Evolutionary conservation across 108 stramenopile species (phyloP).

Genomic region (Schizochytrium sp.): DNA sequence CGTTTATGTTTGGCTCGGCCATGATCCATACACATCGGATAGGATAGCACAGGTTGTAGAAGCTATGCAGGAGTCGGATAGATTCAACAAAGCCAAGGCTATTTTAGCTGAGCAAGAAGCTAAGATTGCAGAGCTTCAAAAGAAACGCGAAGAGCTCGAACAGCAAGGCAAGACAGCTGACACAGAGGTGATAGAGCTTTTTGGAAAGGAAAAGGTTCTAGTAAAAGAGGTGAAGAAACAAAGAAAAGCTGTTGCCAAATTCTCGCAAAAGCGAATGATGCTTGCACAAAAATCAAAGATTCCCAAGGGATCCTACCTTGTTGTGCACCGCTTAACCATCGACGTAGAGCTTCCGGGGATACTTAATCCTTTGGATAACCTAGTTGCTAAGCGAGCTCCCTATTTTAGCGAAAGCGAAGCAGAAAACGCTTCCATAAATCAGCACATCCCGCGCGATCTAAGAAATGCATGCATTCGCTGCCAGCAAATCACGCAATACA

Average conservation of each 20-base stretch:
- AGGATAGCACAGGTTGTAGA: background rate
- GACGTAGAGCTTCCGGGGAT: background rate
- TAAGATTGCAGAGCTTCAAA: background rate
- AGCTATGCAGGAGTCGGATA: background rate
- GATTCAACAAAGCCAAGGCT: background rate
- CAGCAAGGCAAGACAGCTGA: background rate
- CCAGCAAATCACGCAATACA: slow-evolving; percentile 5
- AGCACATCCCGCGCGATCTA: background rate
- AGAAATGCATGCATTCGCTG: background rate
- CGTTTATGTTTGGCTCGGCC: slow-evolving; percentile 38
- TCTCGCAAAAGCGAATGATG: slow-evolving; percentile 4
- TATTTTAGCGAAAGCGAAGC: background rate
- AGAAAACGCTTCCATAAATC: background rate
- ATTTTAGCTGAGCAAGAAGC: background rate
- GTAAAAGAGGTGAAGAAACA: background rate
- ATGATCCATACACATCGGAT: slow-evolving; percentile 20
- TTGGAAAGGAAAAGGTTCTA: background rate
- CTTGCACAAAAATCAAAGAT: background rate
- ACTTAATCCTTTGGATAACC: background rate
- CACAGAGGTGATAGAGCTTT: background rate
- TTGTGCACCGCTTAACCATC: background rate
- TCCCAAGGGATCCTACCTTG: background rate
- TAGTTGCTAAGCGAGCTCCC: background rate
- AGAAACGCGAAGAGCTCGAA: background rate
- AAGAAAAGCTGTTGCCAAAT: slow-evolving; percentile 2